phyloP scores from a whole-genome alignment of 192 early-diverging fungal species.

The Coemansia asiatica region DNA sequence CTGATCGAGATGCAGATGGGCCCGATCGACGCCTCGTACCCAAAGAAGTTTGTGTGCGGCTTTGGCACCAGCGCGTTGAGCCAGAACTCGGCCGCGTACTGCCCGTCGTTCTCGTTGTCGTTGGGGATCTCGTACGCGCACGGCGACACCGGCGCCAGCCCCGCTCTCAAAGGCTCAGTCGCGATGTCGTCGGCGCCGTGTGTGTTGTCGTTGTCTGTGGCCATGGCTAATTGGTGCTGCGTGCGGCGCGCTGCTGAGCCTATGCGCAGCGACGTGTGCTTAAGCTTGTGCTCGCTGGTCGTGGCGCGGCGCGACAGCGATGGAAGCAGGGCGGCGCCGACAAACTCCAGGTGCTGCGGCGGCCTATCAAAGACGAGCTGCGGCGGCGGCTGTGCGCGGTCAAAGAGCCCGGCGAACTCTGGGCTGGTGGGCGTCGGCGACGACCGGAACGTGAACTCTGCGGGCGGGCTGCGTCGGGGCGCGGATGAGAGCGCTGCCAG shows the following conservation, averaged over 20 bases:
- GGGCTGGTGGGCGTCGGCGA: constrained; percentile 1
- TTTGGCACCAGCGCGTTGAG: constrained; percentile 55
- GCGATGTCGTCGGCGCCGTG: constrained; percentile 4
- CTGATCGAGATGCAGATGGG: constrained; percentile 55
- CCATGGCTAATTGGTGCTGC: neutral
- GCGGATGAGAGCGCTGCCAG: constrained; percentile 1
- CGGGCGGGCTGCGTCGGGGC: neutral
- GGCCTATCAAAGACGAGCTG: neutral
- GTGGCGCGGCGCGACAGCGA: constrained; percentile 48
- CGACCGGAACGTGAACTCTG: constrained; percentile 39
- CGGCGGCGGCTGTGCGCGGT: constrained; percentile 3
- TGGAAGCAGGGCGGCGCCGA: constrained; percentile 50
- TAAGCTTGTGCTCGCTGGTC: constrained; percentile 38
- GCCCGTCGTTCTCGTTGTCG: constrained; percentile 55
- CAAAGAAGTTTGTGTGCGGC: constrained; percentile 56
- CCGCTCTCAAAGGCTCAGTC: constrained; percentile 15
- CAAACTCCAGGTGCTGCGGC: constrained; percentile 32
- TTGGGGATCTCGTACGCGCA: constrained; percentile 43
- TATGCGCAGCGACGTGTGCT: constrained; percentile 34
- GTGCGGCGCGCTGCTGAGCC: constrained; percentile 10
- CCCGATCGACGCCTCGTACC: constrained; percentile 49
- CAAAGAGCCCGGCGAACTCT: constrained; percentile 26
- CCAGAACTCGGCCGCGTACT: constrained; percentile 54
- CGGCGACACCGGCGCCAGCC: constrained; percentile 20
- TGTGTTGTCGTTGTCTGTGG: constrained; percentile 2